phyloP scores from a whole-genome alignment of 208 protist genomes.

The Novymonas esmeraldas region DNA sequence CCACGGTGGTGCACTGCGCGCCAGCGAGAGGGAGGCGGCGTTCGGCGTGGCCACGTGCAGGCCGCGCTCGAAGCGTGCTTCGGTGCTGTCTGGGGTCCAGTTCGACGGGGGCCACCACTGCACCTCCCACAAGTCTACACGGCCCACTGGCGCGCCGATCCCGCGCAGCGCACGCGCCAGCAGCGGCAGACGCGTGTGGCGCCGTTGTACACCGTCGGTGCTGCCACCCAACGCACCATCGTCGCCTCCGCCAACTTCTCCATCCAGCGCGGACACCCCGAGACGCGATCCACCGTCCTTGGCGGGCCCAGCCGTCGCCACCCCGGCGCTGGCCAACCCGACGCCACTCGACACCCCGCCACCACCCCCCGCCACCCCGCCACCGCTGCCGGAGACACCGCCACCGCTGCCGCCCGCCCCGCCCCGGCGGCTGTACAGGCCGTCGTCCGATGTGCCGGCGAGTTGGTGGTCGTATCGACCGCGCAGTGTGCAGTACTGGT shows the following conservation, averaged over 20 bases:
- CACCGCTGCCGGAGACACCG: neutral
- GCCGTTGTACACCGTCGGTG: neutral
- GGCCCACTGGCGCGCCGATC: neutral
- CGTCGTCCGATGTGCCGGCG: neutral
- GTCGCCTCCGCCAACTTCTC: neutral
- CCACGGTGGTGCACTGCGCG: constrained; percentile 29
- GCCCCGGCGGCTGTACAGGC: neutral
- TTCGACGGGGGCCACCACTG: constrained; percentile 25
- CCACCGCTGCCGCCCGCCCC: neutral
- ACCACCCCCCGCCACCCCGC: neutral
- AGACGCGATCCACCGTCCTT: neutral
- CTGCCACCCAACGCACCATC: neutral
- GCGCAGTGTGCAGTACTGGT: constrained; percentile 18
- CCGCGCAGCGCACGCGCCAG: constrained; percentile 5
- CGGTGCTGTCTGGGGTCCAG: constrained; percentile 8
- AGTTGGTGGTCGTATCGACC: neutral
- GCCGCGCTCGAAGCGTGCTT: constrained; percentile 11
- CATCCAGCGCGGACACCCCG: neutral
- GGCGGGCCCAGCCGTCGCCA: neutral
- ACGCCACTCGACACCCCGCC: neutral
- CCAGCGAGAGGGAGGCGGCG: constrained; percentile 22
- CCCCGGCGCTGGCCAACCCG: neutral
- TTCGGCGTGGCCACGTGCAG: constrained; percentile 16
- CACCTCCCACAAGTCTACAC: constrained; percentile 12
- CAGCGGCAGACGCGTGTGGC: constrained; percentile 3